Evolutionary conservation across 208 protist species (phyloP).

Genomic region (Trypanosoma theileri): DNA sequence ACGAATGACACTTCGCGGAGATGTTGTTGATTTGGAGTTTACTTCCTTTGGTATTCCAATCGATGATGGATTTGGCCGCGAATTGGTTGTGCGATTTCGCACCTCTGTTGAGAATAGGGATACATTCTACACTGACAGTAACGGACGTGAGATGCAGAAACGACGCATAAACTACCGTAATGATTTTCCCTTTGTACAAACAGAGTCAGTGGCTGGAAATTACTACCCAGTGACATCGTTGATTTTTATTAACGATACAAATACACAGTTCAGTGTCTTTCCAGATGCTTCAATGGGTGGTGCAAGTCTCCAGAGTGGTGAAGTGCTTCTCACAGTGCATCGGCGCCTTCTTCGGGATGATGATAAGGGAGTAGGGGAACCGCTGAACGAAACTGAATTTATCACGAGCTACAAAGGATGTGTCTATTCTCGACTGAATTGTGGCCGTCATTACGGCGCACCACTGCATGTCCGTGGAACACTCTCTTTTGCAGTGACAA

Average conservation of each 20-base stretch:
- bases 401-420: slow-evolving; percentile 11
- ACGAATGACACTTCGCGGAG: slow-evolving; percentile 16
- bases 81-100: slow-evolving; percentile 17
- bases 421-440: neutral
- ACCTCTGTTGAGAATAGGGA: slow-evolving; percentile 15
- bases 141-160: slow-evolving; percentile 46
- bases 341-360: slow-evolving; percentile 39
- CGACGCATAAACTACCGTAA: slow-evolving; percentile 18
- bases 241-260: slow-evolving; percentile 30
- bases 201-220: slow-evolving; percentile 59
- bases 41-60: slow-evolving; percentile 22
- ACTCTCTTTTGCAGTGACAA: neutral
- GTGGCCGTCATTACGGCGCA: slow-evolving; percentile 10
- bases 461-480: slow-evolving; percentile 13
- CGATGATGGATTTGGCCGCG: slow-evolving; percentile 14
- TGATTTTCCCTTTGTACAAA: slow-evolving; percentile 24
- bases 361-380: slow-evolving; percentile 34
- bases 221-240: slow-evolving; percentile 62
- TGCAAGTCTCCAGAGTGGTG: slow-evolving; percentile 30
- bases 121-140: slow-evolving; percentile 55
- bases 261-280: slow-evolving; percentile 26
- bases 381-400: slow-evolving; percentile 38
- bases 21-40: slow-evolving; percentile 21
- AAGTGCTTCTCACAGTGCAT: slow-evolving; percentile 39
- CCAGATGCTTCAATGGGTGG: slow-evolving; percentile 32